A percentile compares a stretch with the other conserved stretches of the same genome.
These are phyloP conservation scores for Astrephomene gubernaculifera DNA, from an alignment of 139 green algal species.

Conservation along the genomic window DNA sequence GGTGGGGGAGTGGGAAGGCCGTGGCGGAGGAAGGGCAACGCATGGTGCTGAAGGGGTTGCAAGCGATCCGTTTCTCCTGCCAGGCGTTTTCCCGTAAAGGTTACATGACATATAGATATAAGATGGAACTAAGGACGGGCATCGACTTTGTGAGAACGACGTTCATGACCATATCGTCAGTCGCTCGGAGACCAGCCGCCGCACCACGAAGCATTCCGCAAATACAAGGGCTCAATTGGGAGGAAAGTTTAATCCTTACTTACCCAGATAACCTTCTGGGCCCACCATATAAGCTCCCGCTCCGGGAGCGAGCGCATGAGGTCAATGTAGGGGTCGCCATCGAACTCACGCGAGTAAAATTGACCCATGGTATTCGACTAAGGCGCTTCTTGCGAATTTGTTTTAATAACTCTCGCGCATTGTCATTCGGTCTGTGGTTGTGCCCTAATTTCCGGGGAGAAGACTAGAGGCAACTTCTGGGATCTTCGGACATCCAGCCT, in stretches of 20 bases:
- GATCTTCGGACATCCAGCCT: too few species aligned
- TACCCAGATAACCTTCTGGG: constrained; percentile 77
- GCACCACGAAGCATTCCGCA: not conserved
- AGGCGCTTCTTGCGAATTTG: too few species aligned
- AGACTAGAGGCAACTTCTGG: too few species aligned
- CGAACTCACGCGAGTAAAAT: constrained; percentile 65
- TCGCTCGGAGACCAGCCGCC: not conserved
- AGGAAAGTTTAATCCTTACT: too few species aligned
- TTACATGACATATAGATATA: not conserved
- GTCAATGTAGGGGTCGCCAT: constrained; percentile 77
- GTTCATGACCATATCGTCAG: not conserved
- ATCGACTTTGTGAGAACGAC: not conserved
- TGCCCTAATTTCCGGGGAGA: too few species aligned
- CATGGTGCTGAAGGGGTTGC: not conserved
- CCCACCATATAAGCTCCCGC: constrained; percentile 73
- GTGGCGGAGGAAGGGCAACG: too few species aligned
- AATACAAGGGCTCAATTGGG: not conserved
- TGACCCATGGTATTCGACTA: constrained; percentile 60
- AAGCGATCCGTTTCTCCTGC: too few species aligned
- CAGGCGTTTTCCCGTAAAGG: too few species aligned
- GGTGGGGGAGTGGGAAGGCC: not conserved
- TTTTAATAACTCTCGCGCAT: too few species aligned
- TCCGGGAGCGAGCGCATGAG: constrained; percentile 73
- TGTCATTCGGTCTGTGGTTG: too few species aligned
- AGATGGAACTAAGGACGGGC: not conserved